Evolutionary conservation across 1,284 basidiomycete genomes (phyloP).

Genomic region (Sphagnurus paluster): DNA sequence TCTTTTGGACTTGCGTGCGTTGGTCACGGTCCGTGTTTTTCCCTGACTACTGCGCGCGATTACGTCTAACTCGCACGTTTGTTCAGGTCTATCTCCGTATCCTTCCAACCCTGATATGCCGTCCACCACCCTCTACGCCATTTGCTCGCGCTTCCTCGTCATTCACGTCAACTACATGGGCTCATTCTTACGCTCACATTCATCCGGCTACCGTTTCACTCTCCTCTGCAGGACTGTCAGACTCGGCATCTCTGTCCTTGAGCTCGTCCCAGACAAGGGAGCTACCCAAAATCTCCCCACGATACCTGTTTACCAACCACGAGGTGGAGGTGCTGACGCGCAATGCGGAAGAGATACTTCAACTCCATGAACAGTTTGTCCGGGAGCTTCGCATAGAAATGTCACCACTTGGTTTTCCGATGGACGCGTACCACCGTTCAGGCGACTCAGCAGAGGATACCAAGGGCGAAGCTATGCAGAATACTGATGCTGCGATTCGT

Average conservation of each 20-base stretch:
- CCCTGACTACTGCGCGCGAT: no score
- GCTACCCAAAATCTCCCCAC: slow-evolving; percentile 35
- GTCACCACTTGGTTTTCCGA: slow-evolving; percentile 48
- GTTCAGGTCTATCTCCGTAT: slow-evolving; percentile 44
- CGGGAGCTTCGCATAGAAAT: slow-evolving; percentile 58
- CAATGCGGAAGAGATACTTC: slow-evolving; percentile 75
- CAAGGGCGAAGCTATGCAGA: slow-evolving; percentile 25
- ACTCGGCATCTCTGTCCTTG: slow-evolving; percentile 20
- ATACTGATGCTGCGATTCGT: slow-evolving; percentile 51
- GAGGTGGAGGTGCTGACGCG: slow-evolving; percentile 64
- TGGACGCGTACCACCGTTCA: slow-evolving; percentile 29
- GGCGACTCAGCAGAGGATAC: slow-evolving; percentile 22
- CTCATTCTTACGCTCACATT: slow-evolving; percentile 37
- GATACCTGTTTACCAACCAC: slow-evolving; percentile 51
- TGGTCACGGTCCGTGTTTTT: slow-evolving; percentile 63
- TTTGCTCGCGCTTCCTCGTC: slow-evolving; percentile 45
- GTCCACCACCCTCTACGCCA: slow-evolving; percentile 35
- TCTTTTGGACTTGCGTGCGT: slow-evolving; percentile 69
- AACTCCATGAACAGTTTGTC: slow-evolving; percentile 73
- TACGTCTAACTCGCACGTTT: slow-evolving; percentile 7
- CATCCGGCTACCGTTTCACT: slow-evolving; percentile 30
- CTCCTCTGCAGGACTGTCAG: slow-evolving; percentile 27
- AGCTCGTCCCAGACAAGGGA: slow-evolving; percentile 30
- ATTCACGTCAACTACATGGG: slow-evolving; percentile 39
- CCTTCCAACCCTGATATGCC: slow-evolving; percentile 38